Conservation (phyloP, 441 rosid species). For the Eruca vesicaria region DNA sequence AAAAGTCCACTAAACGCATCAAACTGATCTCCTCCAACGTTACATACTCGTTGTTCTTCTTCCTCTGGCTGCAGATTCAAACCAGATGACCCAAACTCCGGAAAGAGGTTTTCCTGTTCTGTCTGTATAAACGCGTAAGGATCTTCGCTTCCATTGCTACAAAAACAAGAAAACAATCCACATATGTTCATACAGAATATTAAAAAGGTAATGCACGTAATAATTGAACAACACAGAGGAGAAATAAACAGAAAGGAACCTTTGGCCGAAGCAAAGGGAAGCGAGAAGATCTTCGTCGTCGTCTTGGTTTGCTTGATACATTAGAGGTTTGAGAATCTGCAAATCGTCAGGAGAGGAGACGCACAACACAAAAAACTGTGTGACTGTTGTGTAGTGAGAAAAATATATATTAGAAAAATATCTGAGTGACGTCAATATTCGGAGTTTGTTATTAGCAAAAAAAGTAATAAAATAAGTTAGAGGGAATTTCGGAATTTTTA, state of each 20-base stretch:
- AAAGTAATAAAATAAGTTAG: too few relatives aligned
- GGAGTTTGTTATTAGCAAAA: background rate
- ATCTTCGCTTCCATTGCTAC: constrained; percentile 30
- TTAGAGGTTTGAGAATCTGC: constrained; percentile 3
- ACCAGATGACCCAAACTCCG: constrained; percentile 16
- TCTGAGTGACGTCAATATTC: constrained; percentile 21
- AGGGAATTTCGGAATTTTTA: background rate
- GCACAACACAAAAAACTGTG: constrained; percentile 1
- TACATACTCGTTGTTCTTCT: background rate
- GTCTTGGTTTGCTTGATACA: constrained; percentile 18
- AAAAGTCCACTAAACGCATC: constrained; percentile 8
- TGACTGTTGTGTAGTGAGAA: background rate
- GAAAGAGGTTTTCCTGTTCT: constrained; percentile 20
- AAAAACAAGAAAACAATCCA: constrained; percentile 4
- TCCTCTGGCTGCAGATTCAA: constrained; percentile 18
- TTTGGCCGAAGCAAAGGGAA: constrained; percentile 30
- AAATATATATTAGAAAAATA: too few relatives aligned
- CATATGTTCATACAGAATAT: too few relatives aligned
- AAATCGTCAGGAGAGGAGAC: background rate
- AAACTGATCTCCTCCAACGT: constrained; percentile 18
- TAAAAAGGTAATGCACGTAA: too few relatives aligned
- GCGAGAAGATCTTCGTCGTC: constrained; percentile 31
- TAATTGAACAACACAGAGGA: too few relatives aligned
- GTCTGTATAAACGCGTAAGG: constrained; percentile 18
- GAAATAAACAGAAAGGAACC: constrained; percentile 5